Evolutionary conservation across 2,329 filamentous ascomycete species (phyloP), one percentile per base, ranked within the genome.

Genomic region (Exophiala dermatitidis): DNA sequence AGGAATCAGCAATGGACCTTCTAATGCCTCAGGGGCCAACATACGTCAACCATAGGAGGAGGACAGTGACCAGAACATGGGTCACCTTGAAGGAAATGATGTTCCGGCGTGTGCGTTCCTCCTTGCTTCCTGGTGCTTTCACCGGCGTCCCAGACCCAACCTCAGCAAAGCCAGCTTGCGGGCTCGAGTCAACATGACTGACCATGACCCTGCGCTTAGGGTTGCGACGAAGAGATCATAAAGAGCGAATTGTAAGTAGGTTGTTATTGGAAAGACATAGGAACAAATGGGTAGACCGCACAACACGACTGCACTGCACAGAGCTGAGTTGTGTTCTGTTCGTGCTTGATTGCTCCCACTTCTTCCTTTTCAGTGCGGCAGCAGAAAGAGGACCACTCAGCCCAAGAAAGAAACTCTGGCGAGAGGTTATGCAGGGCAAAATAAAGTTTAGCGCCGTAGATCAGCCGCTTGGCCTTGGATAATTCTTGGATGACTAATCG

Each of bases 41-140:
- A 31, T 52, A 63, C 61, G 56, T 57, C 28, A 64, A 52, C 62
- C 62, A 64, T 30, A 62, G 32, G 34, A 64, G 49, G 33, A 64
- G 54, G 19, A 60, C 38, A 7, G 56, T 58, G 33, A 62, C 45
- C 36, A 64, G 45, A 44, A 63, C 47, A 52, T 64, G 60, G 19
- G 56, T 54, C 43, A 62, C 58, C 46, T 64, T 64, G 60, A 64
- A 61, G n/a, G 47, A 50, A 33, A 61, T 38, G 19, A 56, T 48
- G 43, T 54, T 59, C 38, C 52, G 46, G 32, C 50, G 47, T 7
- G 52, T 54, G 19, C 48, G 47, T 19, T 51, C 54, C 19, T 58
- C 54, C 46, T 36, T 44, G 29, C 19, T 45, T 28, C 50, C n/a
- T 9, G 29, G 49, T 12, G 30, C 32, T 42, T 31, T 50, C 10